A percentile compares a stretch with the other conserved stretches of the same genome.
phyloP scores from a whole-genome alignment of 1,284 basidiomycete genomes.

The Sporisorium reilianum region DNA sequence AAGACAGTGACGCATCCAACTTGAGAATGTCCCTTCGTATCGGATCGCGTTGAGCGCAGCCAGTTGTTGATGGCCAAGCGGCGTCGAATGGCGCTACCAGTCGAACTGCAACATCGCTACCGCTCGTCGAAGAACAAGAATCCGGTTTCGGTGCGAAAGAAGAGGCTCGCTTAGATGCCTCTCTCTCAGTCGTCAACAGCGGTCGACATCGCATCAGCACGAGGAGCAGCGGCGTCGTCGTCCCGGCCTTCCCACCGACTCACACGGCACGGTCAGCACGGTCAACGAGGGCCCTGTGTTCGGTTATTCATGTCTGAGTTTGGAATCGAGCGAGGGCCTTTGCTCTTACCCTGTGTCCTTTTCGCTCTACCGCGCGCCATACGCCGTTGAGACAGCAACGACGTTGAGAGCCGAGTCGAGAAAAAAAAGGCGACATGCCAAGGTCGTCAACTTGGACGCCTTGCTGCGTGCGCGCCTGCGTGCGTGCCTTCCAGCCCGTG shows the following conservation, averaged over 20 bases:
- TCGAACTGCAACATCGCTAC: not conserved
- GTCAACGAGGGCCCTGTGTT: not conserved
- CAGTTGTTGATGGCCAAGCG: not conserved
- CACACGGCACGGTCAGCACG: too few relatives aligned
- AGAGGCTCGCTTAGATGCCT: not conserved
- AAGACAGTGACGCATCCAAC: too few relatives aligned
- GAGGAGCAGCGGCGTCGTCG: not conserved
- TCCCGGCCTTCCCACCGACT: too few relatives aligned
- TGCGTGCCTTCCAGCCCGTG: too few relatives aligned
- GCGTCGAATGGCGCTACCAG: not conserved
- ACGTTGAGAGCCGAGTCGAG: not conserved
- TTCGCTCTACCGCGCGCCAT: not conserved
- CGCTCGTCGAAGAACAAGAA: not conserved
- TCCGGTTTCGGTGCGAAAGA: not conserved
- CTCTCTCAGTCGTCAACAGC: too few relatives aligned
- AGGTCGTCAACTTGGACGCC: too few relatives aligned
- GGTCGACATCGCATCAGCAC: too few relatives aligned
- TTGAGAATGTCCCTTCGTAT: too few relatives aligned
- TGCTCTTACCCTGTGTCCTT: not conserved
- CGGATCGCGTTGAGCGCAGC: too few relatives aligned
- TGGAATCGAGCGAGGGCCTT: not conserved
- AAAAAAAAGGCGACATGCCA: not conserved
- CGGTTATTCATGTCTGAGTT: not conserved
- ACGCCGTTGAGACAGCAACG: not conserved
- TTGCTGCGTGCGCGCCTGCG: too few relatives aligned